Evolutionary conservation across 2,329 filamentous ascomycete species (phyloP).

Genomic region (Hypoxylon sp.): DNA sequence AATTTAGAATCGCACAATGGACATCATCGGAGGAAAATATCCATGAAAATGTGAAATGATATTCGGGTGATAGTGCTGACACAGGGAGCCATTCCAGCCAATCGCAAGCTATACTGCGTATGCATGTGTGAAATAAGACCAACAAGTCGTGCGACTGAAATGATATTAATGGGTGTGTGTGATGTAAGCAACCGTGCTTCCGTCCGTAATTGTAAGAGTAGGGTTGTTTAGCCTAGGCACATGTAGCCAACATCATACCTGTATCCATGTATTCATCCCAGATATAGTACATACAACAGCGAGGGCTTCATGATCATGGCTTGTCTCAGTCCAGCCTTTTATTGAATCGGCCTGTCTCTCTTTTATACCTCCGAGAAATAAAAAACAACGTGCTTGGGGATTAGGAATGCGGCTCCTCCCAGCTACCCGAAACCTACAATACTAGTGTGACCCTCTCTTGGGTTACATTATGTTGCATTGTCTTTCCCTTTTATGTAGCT

Average conservation of each 20-base stretch:
- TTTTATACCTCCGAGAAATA: background rate
- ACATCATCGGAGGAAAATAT: background rate
- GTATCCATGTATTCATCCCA: slow-evolving; percentile 2
- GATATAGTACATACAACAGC: slow-evolving; percentile 6
- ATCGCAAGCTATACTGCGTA: slow-evolving; percentile 20
- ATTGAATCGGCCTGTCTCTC: background rate
- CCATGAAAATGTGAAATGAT: slow-evolving; percentile 1
- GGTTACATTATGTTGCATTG: slow-evolving; percentile 23
- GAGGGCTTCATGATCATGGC: background rate
- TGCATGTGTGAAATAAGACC: slow-evolving; percentile 29
- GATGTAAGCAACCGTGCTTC: slow-evolving; percentile 1
- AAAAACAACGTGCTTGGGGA: slow-evolving; percentile 8
- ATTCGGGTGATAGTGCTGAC: slow-evolving; percentile 31
- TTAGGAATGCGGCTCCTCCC: slow-evolving; percentile 29
- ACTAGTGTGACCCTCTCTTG: slow-evolving; percentile 13
- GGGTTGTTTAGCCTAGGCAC: background rate
- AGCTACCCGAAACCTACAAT: slow-evolving; percentile 14
- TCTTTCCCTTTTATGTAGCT: slow-evolving; percentile 24
- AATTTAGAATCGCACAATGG: slow-evolving; percentile 4
- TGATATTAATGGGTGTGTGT: slow-evolving; percentile 8
- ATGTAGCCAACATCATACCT: slow-evolving; percentile 13
- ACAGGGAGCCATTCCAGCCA: slow-evolving; percentile 11
- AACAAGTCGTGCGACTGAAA: slow-evolving; percentile 21
- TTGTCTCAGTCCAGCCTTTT: background rate
- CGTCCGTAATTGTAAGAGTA: background rate